Percentiles rank a stretch among this genome's conserved stretches.
phyloP scores from a whole-genome alignment of 2,329 filamentous ascomycete species.

The Cordyceps militaris region DNA sequence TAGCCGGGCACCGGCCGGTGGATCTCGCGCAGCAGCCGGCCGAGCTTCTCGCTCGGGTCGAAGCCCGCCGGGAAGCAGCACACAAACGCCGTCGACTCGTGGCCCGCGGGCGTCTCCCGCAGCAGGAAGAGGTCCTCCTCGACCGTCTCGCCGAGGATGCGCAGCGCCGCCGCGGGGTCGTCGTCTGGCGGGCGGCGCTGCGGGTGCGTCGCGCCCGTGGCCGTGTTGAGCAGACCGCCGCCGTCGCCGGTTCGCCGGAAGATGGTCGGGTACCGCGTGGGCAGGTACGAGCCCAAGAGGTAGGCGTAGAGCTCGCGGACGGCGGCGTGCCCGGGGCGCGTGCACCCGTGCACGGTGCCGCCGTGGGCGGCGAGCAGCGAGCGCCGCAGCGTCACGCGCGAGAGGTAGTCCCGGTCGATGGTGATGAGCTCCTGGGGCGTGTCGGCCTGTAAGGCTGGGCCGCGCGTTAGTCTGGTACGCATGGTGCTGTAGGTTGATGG shows the following conservation, averaged over 20 bases:
- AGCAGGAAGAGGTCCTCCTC: slow-evolving; percentile 51
- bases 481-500: background rate
- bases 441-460: slow-evolving; percentile 35
- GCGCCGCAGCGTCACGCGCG: slow-evolving; percentile 34
- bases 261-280: slow-evolving; percentile 40
- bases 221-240: slow-evolving; percentile 29
- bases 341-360: slow-evolving; percentile 34
- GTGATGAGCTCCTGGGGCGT: slow-evolving; percentile 43
- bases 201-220: background rate
- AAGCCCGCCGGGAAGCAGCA: slow-evolving; percentile 49
- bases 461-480: background rate
- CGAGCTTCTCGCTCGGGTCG: slow-evolving; percentile 43
- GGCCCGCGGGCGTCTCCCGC: slow-evolving; percentile 33
- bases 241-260: slow-evolving; percentile 32
- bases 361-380: slow-evolving; percentile 32
- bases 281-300: slow-evolving; percentile 40
- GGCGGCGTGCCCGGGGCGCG: slow-evolving; percentile 31
- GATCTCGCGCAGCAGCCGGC: slow-evolving; percentile 40
- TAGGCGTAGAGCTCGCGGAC: slow-evolving; percentile 43
- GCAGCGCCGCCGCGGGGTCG: slow-evolving; percentile 29
- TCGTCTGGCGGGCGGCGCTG: background rate
- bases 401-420: slow-evolving; percentile 44
- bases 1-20: slow-evolving; percentile 48
- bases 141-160: slow-evolving; percentile 40
- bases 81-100: slow-evolving; percentile 40